phyloP scores from a whole-genome alignment of 257 asterid species.

The Scutellaria galericulata region DNA sequence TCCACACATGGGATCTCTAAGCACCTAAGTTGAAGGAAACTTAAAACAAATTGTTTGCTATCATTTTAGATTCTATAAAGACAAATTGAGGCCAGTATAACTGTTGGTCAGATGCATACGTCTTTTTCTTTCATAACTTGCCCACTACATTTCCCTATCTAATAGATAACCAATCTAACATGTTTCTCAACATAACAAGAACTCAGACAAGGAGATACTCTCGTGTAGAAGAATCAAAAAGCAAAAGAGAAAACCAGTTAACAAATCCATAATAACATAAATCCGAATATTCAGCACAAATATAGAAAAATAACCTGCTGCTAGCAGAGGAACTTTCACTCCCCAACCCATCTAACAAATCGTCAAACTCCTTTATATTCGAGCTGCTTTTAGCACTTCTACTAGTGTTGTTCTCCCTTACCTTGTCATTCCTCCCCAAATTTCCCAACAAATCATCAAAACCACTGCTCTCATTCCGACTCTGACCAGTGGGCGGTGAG shows the following conservation, averaged over 20 bases:
- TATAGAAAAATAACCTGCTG: constrained; percentile 58
- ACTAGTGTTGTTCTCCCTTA: constrained; percentile 42
- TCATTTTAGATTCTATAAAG: not conserved
- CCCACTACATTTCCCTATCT: constrained; percentile 7
- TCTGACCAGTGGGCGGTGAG: constrained; percentile 46
- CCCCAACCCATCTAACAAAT: constrained; percentile 77
- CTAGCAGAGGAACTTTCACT: constrained; percentile 51
- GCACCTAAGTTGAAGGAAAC: not conserved
- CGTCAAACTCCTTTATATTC: constrained; percentile 63
- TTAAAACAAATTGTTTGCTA: not conserved
- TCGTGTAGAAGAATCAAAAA: constrained; percentile 9
- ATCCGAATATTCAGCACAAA: constrained; percentile 13
- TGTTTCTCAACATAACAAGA: not conserved
- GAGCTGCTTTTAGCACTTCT: constrained; percentile 55
- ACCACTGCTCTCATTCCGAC: constrained; percentile 45
- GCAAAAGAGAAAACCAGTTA: constrained; percentile 6
- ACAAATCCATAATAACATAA: constrained; percentile 7
- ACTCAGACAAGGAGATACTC: constrained; percentile 7
- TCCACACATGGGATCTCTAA: constrained; percentile 3
- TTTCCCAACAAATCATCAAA: constrained; percentile 71
- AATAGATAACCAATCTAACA: not conserved
- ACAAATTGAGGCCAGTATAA: not conserved
- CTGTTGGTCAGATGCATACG: constrained; percentile 8
- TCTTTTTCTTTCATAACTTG: not conserved
- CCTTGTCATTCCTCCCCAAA: constrained; percentile 58